A percentile compares a stretch with the other conserved stretches of the same genome.
Conservation (phyloP, 1,284 basidiomycete genomes). For the Sanghuangporus sanghuang region DNA sequence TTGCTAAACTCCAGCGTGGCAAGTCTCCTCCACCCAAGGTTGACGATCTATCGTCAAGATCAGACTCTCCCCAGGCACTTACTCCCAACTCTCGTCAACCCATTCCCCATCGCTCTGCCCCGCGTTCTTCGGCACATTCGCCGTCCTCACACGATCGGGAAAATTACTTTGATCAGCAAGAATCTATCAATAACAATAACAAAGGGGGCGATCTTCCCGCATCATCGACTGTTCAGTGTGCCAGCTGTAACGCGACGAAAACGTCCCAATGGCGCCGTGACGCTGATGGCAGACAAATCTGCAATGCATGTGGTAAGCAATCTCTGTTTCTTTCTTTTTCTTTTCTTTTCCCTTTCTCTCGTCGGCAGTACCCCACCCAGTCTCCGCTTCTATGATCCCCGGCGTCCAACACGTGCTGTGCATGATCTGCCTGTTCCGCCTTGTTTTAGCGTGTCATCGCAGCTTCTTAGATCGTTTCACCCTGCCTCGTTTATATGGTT, state of each 20-base stretch:
- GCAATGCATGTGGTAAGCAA: constrained; percentile 82
- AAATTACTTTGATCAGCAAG: constrained; percentile 29
- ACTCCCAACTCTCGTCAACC: constrained; percentile 9
- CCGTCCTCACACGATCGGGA: constrained; percentile 2
- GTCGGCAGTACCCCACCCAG: constrained; percentile 23
- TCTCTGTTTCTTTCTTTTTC: constrained; percentile 13
- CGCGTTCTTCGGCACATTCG: constrained; percentile 3
- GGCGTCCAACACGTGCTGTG: constrained; percentile 25
- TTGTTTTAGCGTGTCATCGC: constrained; percentile 9
- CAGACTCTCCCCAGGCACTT: not conserved
- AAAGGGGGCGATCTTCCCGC: constrained; percentile 19
- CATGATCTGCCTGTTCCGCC: constrained; percentile 11
- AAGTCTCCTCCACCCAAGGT: constrained; percentile 12
- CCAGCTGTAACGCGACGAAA: constrained; percentile 66
- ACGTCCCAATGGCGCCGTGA: constrained; percentile 83
- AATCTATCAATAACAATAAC: not conserved
- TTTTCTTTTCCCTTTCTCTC: constrained; percentile 24
- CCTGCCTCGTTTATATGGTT: constrained; percentile 20
- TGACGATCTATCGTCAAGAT: not conserved
- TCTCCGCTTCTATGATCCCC: constrained; percentile 27
- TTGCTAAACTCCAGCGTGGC: constrained; percentile 36
- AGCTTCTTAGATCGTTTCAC: constrained; percentile 6
- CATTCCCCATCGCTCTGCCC: constrained; percentile 9
- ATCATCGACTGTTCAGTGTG: constrained; percentile 33
- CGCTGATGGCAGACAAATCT: constrained; percentile 73